Percentiles rank a stretch among this genome's conserved stretches.
Conservation (phyloP, 345 rosid species). For the Rhizophora mangle region DNA sequence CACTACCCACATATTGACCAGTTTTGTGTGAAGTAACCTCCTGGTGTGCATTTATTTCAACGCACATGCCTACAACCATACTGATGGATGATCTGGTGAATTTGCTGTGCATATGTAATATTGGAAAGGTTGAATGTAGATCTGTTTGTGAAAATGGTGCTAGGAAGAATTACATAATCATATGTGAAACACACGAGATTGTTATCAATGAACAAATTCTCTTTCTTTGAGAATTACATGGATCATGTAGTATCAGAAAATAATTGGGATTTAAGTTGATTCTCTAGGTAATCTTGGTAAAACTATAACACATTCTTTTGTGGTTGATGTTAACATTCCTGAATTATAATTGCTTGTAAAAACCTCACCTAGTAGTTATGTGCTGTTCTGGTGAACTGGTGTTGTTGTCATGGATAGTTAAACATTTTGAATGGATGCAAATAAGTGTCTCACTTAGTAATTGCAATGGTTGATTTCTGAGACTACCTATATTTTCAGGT, state of each 20-base stretch:
- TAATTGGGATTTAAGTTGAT: background rate
- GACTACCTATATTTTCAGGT: constrained; percentile 44
- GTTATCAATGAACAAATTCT: no score
- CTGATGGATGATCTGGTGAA: no score
- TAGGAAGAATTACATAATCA: no score
- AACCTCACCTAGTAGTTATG: background rate
- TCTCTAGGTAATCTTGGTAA: background rate
- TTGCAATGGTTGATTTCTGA: constrained; percentile 9
- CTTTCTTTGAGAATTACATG: no score
- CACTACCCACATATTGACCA: background rate
- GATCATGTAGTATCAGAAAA: no score
- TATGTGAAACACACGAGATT: no score
- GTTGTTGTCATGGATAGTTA: background rate
- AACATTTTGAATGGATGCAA: background rate
- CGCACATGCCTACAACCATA: no score
- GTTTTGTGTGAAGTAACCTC: background rate
- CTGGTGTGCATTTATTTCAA: no score
- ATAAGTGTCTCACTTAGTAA: background rate
- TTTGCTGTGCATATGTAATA: no score
- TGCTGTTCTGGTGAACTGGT: background rate
- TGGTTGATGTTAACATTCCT: background rate
- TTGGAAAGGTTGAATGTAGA: no score
- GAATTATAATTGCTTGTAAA: background rate
- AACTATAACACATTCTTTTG: background rate
- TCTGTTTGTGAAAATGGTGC: no score